Evolutionary conservation across 2,329 filamentous ascomycete species (phyloP), one percentile per base, ranked within the genome.

Genomic region (Scedosporium minutisporum): DNA sequence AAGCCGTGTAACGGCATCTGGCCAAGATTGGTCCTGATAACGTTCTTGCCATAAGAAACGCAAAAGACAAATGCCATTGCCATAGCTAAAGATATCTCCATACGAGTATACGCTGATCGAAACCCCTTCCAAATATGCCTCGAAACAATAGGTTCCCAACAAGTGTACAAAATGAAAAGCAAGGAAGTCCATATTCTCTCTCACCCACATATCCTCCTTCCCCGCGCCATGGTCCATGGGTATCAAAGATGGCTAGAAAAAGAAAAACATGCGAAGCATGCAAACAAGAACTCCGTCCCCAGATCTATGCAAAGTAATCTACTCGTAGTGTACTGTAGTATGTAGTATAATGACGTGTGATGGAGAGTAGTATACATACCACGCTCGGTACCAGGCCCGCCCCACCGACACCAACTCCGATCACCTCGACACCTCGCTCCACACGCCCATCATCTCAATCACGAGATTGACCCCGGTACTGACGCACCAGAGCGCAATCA

Each of bases 381-480:
- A 48, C 16, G 44, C 16, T 18, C 44, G 18, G 18, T 2, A 48
- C 16, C 44, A 10, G 3, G 9, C 58, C 23, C 10, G 18, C 44
- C 14, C 18, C 29, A 3, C 42, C 18, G 27, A 44, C 21, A 10
- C 42, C 21, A 27, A 21, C 27, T 33, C 59, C 44, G 18, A 16
- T 42, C 60, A 48, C 42, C 33, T 25, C 5, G 33, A 73, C 61
- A 77, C 71, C 14, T 76, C 73, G 16, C 69, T 68, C 76, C 78
- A 84, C 6, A 75, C 71, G 4, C 86, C 86, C 12, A 79, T 83
- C 53, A 93, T 69, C 75, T 99, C 95, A 16, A 96, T 83, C 53
- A 88, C 79, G 2, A 99, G 83, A 74, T 97, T 99, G 23, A 87
- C 78, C 41, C 90, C 70, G 0, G 93, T 97, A 71, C 90, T 93